Percentiles rank a stretch among this genome's conserved stretches.
Evolutionary conservation across 2,329 filamentous ascomycete genomes (phyloP).

Genomic region (Coniella lustricola): DNA sequence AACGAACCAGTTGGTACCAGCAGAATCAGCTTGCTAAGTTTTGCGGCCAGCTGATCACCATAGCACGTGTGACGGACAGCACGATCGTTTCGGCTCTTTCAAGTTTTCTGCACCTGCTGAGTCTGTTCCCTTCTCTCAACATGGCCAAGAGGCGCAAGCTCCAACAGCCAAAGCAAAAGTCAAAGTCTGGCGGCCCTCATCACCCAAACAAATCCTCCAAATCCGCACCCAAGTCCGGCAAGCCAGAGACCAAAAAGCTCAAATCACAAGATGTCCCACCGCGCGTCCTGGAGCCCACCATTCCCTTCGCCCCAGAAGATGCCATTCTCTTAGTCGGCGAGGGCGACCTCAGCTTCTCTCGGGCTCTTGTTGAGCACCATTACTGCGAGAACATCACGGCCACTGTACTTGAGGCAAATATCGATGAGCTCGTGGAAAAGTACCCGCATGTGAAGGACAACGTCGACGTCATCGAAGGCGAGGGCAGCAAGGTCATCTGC

Average conservation of each 20-base stretch:
- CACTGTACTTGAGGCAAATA: constrained; percentile 57
- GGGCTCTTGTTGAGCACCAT: constrained; percentile 59
- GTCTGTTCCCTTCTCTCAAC: not conserved
- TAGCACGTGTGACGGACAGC: too few species aligned
- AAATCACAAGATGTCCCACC: constrained; percentile 14
- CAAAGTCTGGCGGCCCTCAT: constrained; percentile 5
- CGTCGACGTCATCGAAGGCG: constrained; percentile 43
- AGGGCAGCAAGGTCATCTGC: constrained; percentile 46
- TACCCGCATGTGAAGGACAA: constrained; percentile 64
- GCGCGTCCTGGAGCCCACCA: constrained; percentile 37
- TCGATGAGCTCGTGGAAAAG: constrained; percentile 57
- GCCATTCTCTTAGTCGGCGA: constrained; percentile 72
- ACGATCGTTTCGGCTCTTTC: too few species aligned
- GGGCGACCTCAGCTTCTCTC: constrained; percentile 73
- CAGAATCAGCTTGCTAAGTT: too few species aligned
- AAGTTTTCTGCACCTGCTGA: not conserved
- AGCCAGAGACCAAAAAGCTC: constrained; percentile 18
- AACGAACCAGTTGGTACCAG: too few species aligned
- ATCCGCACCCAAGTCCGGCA: constrained; percentile 2
- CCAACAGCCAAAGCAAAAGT: constrained; percentile 12
- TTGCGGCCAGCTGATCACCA: too few species aligned
- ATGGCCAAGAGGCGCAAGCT: constrained; percentile 41
- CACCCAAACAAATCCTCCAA: not conserved
- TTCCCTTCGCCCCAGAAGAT: constrained; percentile 62
- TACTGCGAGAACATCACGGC: constrained; percentile 60